Evolutionary conservation across 441 rosid genomes (phyloP).

Genomic region (Raphanus hybrid): DNA sequence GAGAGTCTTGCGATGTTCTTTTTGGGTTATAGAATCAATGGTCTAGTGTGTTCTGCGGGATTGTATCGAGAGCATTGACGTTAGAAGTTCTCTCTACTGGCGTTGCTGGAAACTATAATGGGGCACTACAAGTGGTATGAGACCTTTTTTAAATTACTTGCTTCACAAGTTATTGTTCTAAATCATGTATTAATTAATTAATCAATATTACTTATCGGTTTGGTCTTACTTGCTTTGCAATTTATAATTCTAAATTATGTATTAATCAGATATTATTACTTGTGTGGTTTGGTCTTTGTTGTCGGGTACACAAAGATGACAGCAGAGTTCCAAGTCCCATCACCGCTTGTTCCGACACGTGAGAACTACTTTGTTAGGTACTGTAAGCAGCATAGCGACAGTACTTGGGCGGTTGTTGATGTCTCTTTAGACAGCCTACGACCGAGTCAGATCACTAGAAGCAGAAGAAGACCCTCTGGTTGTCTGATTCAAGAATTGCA

Average conservation of each 20-base stretch:
- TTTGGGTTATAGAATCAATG: constrained; percentile 60
- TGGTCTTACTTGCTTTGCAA: no score
- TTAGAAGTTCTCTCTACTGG: constrained; percentile 86
- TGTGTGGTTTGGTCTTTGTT: no score
- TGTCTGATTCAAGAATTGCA: no score
- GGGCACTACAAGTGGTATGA: constrained; percentile 90
- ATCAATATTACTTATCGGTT: neutral
- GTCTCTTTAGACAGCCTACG: no score
- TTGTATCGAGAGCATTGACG: constrained; percentile 56
- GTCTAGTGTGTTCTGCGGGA: constrained; percentile 76
- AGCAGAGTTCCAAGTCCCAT: constrained; percentile 82
- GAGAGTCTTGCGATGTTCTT: neutral
- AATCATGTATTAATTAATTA: no score
- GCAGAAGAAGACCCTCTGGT: no score
- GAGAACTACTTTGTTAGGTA: constrained; percentile 69
- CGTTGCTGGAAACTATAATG: constrained; percentile 89
- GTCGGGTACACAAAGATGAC: neutral
- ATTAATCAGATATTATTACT: no score
- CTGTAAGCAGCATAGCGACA: no score
- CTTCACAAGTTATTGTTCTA: no score
- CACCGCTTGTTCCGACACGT: constrained; percentile 89
- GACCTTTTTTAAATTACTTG: neutral
- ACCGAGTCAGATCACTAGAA: no score
- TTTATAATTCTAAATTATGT: no score
- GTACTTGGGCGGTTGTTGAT: no score